phyloP scores from a whole-genome alignment of 2,329 filamentous ascomycete genomes.

The Alternaria longipes region DNA sequence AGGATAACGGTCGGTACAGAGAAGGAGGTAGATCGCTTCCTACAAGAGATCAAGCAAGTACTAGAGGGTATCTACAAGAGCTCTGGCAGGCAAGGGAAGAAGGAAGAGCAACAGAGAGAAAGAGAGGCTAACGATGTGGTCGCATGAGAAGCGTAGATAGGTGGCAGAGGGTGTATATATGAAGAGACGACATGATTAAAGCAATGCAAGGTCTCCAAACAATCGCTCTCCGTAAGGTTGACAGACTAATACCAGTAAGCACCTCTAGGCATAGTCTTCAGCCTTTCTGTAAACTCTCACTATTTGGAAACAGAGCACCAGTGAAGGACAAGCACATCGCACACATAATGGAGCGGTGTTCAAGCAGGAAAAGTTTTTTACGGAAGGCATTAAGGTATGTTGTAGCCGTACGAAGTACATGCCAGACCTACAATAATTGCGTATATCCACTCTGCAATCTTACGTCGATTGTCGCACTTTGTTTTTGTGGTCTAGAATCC shows the following conservation, averaged over 20 bases:
- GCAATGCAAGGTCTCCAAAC: neutral
- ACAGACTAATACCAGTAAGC: neutral
- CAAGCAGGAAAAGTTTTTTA: too few relatives aligned
- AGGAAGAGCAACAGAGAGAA: constrained; percentile 58
- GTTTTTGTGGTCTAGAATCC: too few relatives aligned
- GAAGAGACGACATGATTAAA: neutral
- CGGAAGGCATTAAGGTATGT: too few relatives aligned
- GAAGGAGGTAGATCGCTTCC: constrained; percentile 80
- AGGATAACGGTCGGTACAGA: constrained; percentile 93
- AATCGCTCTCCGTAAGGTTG: neutral
- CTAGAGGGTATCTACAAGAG: constrained; percentile 60
- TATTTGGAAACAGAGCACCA: too few relatives aligned
- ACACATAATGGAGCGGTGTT: too few relatives aligned
- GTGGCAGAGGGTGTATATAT: neutral
- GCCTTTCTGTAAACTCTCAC: neutral
- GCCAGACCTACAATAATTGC: too few relatives aligned
- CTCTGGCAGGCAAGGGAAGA: constrained; percentile 36
- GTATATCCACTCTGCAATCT: too few relatives aligned
- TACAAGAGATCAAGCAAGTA: constrained; percentile 70
- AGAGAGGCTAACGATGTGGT: constrained; percentile 60
- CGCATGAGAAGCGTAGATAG: constrained; percentile 45
- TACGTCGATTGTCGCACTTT: too few relatives aligned
- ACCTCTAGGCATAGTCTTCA: neutral
- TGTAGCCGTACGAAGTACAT: too few relatives aligned
- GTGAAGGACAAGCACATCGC: too few relatives aligned